phyloP scores from a whole-genome alignment of 129 eudicot genomes.

The Lactuca sativa region DNA sequence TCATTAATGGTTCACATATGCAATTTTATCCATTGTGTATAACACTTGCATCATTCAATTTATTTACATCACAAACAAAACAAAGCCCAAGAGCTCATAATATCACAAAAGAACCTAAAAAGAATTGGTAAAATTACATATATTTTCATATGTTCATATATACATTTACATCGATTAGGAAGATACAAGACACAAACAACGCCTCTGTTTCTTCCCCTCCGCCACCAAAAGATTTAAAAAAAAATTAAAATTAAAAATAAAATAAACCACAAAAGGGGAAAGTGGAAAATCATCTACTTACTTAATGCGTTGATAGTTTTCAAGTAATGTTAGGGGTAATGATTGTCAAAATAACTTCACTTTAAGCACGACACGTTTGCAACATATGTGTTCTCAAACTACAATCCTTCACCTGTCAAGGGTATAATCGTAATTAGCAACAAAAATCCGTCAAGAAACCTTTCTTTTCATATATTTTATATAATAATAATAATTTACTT shows the following conservation, averaged over 20 bases:
- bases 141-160: conserved; percentile 21
- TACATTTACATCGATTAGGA: conserved; percentile 31
- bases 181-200: conserved; percentile 12
- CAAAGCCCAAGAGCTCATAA: not conserved
- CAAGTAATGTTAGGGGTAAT: conserved; percentile 46
- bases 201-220: conserved; percentile 5
- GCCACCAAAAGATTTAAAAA: conserved; percentile 8
- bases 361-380: conserved; percentile 48
- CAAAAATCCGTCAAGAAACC: not conserved
- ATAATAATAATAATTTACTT: conserved; percentile 38
- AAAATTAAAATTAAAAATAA: not conserved
- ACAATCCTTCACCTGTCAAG: conserved; percentile 77
- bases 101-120: conserved; percentile 17
- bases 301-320: conserved; percentile 17
- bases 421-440: conserved; percentile 3
- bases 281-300: conserved; percentile 29
- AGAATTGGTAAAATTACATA: conserved; percentile 23
- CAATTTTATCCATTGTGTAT: not conserved
- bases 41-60: conserved; percentile 13
- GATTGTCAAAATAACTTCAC: conserved; percentile 48
- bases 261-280: conserved; percentile 23
- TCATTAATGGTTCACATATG: not conserved
- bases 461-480: not conserved
- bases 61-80: conserved; percentile 11
- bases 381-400: conserved; percentile 82